phyloP scores from a whole-genome alignment of 768 basidiomycete species.

The Trametes elegans region DNA sequence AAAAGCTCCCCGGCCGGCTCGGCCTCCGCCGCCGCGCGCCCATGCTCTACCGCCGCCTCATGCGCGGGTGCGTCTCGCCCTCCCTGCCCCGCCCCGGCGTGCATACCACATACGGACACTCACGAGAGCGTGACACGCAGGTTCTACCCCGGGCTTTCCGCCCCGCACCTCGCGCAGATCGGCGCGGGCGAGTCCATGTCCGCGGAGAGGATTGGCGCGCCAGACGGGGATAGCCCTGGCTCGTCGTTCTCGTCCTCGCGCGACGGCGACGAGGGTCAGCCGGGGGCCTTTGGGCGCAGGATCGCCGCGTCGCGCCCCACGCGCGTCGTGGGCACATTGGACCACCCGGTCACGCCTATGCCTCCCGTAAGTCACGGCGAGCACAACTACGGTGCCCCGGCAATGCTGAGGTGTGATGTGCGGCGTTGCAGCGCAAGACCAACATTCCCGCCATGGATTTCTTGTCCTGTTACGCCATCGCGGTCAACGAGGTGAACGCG shows the following conservation, averaged over 20 bases:
- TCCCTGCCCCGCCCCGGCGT: neutral
- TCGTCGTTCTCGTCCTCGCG: neutral
- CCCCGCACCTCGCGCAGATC: conserved; percentile 37
- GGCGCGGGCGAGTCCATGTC: conserved; percentile 26
- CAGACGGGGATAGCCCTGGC: conserved; percentile 12
- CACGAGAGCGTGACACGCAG: conserved; percentile 26
- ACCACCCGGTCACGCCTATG: conserved; percentile 79
- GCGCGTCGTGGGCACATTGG: conserved; percentile 69
- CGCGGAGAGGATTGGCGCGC: conserved; percentile 20
- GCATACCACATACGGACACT: neutral
- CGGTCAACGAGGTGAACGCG: conserved; percentile 94
- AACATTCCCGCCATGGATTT: conserved; percentile 94
- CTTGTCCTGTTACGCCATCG: conserved; percentile 90
- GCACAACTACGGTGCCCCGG: no score
- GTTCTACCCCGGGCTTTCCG: conserved; percentile 50
- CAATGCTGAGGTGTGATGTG: neutral
- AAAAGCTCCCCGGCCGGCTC: conserved; percentile 84
- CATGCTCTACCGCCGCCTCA: conserved; percentile 83
- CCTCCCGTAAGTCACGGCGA: conserved; percentile 63
- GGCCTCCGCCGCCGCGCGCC: conserved; percentile 80
- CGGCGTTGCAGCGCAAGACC: conserved; percentile 59
- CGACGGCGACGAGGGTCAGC: neutral
- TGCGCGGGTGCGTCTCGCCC: conserved; percentile 67
- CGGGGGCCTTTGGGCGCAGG: neutral
- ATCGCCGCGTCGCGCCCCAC: conserved; percentile 29